A percentile compares a stretch with the other conserved stretches of the same genome.
phyloP scores from a whole-genome alignment of 2,329 filamentous ascomycete genomes.

The Mollisia scopiformis region DNA sequence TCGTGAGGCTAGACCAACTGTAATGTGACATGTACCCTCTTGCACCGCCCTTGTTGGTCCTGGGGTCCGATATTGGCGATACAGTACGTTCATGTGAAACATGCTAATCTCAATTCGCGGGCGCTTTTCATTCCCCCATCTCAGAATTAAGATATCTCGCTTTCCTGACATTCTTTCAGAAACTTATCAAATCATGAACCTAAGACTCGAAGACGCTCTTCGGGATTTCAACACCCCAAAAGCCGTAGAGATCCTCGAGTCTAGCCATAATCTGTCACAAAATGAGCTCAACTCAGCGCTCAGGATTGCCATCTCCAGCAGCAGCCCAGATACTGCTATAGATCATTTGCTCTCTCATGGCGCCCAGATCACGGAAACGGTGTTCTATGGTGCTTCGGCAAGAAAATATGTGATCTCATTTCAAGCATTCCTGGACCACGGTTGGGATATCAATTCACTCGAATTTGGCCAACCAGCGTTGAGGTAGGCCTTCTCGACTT shows the following conservation, averaged over 20 bases:
- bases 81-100: too few species aligned
- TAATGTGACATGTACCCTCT: too few species aligned
- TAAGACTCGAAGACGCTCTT: not conserved
- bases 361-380: not conserved
- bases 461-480: slow-evolving; percentile 1
- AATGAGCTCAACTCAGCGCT: not conserved
- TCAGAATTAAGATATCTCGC: too few species aligned
- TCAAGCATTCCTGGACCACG: not conserved
- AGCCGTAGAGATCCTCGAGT: not conserved
- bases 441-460: slow-evolving; percentile 5
- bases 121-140: too few species aligned
- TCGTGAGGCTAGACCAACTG: too few species aligned
- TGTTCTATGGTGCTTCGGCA: not conserved
- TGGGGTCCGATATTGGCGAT: too few species aligned
- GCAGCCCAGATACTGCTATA: not conserved
- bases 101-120: too few species aligned
- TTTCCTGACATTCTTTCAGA: too few species aligned
- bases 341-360: not conserved
- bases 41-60: too few species aligned
- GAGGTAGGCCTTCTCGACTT: not conserved
- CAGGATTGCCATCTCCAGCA: not conserved
- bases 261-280: not conserved
- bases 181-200: not conserved
- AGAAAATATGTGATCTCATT: not conserved
- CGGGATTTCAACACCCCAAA: not conserved